These are phyloP conservation scores for Aspergillus thermomutatus DNA, from an alignment of 2,329 filamentous ascomycete species.

Conservation along the genomic window DNA sequence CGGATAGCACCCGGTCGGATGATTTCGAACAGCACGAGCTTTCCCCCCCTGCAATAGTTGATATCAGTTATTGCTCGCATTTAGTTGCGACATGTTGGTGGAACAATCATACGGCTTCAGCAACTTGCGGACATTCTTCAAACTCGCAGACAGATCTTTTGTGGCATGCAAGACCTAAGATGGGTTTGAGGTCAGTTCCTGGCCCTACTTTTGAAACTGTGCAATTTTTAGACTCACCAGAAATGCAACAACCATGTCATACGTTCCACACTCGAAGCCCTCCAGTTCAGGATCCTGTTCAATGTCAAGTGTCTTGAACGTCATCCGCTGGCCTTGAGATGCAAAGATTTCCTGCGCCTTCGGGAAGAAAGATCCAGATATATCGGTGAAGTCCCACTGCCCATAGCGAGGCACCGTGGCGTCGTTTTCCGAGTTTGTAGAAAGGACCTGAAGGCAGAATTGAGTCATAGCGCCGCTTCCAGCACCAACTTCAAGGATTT, in stretches of 20 bases:
- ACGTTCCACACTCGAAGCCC: constrained; percentile 14
- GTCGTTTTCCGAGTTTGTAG: not conserved
- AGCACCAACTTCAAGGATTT: constrained; percentile 4
- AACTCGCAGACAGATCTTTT: not conserved
- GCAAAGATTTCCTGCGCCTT: constrained; percentile 7
- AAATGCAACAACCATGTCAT: constrained; percentile 17
- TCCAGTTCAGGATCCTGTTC: constrained; percentile 15
- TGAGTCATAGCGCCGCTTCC: constrained; percentile 2
- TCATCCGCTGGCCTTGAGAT: constrained; percentile 7
- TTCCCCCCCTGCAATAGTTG: constrained; percentile 5
- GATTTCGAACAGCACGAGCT: constrained; percentile 10
- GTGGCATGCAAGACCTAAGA: constrained; percentile 11
- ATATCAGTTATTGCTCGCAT: not conserved
- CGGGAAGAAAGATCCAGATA: constrained; percentile 12
- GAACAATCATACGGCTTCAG: constrained; percentile 7
- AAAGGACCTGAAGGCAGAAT: not conserved
- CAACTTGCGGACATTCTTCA: constrained; percentile 9
- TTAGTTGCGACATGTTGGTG: not conserved
- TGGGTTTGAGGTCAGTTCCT: not conserved
- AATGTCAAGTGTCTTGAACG: constrained; percentile 12
- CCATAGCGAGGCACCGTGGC: not conserved
- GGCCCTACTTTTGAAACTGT: not conserved
- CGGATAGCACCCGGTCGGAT: constrained; percentile 2
- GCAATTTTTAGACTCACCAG: constrained; percentile 2
- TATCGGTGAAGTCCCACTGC: constrained; percentile 15